phyloP scores from a whole-genome alignment of 257 asterid genomes.

The Haberlea rhodopensis region DNA sequence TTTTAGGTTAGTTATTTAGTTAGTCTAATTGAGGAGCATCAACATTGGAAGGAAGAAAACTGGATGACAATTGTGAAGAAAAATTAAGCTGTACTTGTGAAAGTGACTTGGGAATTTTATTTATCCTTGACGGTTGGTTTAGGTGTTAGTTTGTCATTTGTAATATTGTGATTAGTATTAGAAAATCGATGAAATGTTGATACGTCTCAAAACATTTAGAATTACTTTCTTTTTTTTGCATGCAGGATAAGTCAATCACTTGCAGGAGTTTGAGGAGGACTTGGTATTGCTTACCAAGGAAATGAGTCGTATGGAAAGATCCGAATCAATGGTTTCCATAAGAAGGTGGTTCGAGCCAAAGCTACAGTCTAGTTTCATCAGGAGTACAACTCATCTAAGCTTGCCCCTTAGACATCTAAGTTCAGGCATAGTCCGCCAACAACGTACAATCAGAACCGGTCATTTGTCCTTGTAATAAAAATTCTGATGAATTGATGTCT shows the following conservation, averaged over 20 bases:
- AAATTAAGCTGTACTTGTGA: no score
- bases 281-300: slow-evolving; percentile 72
- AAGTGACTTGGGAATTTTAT: no score
- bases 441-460: slow-evolving; percentile 68
- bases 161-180: no score
- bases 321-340: slow-evolving; percentile 70
- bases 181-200: background rate
- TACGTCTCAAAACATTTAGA: slow-evolving; percentile 16
- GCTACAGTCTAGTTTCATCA: slow-evolving; percentile 49
- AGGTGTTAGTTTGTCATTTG: no score
- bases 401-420: slow-evolving; percentile 54
- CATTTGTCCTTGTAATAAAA: slow-evolving; percentile 56
- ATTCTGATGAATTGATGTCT: slow-evolving; percentile 25
- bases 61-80: no score
- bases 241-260: slow-evolving; percentile 79
- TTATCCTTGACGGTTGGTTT: no score
- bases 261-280: slow-evolving; percentile 78
- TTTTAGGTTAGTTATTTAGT: background rate
- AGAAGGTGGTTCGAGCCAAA: slow-evolving; percentile 91
- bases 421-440: slow-evolving; percentile 72
- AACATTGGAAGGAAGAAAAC: slow-evolving; percentile 2
- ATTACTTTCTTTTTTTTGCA: slow-evolving; percentile 31
- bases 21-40: slow-evolving; percentile 5
- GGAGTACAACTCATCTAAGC: slow-evolving; percentile 34
- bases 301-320: slow-evolving; percentile 81